phyloP scores from a whole-genome alignment of 2,329 filamentous ascomycete species.

The Cladorrhinum sp. region DNA sequence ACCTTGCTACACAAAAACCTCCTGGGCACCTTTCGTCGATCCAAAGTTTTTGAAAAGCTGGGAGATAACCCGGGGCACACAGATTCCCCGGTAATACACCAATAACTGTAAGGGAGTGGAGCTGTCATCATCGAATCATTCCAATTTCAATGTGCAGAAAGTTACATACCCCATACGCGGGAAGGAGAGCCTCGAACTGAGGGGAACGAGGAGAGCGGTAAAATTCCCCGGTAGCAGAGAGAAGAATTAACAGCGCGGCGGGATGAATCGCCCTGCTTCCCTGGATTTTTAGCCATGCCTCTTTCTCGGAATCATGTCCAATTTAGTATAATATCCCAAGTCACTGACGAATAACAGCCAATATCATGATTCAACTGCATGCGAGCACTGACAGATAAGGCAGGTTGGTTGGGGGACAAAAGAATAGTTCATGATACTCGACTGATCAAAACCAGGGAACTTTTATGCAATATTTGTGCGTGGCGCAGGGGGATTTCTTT shows the following conservation, averaged over 20 bases:
- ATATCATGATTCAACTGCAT: not conserved
- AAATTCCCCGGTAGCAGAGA: not conserved
- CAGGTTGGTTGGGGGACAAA: not conserved
- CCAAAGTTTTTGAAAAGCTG: too few relatives aligned
- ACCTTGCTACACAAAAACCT: too few relatives aligned
- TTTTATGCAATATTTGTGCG: not conserved
- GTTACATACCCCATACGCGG: not conserved
- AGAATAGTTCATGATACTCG: not conserved
- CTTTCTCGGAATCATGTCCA: too few relatives aligned
- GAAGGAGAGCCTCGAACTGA: not conserved
- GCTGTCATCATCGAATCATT: too few relatives aligned
- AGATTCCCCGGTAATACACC: too few relatives aligned
- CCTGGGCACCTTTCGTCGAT: too few relatives aligned
- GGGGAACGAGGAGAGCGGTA: not conserved
- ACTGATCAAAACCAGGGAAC: not conserved
- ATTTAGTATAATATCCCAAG: not conserved
- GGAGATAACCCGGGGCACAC: too few relatives aligned
- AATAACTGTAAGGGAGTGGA: too few relatives aligned
- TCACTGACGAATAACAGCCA: not conserved
- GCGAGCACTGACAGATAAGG: not conserved
- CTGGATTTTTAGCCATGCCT: too few relatives aligned
- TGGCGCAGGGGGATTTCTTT: not conserved
- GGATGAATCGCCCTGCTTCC: too few relatives aligned
- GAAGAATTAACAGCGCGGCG: not conserved
- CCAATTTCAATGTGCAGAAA: too few relatives aligned